Evolutionary conservation across 2,329 filamentous ascomycete species (phyloP), one percentile per base, ranked within the genome.

Genomic region (Paraphaeosphaeria sporulosa): DNA sequence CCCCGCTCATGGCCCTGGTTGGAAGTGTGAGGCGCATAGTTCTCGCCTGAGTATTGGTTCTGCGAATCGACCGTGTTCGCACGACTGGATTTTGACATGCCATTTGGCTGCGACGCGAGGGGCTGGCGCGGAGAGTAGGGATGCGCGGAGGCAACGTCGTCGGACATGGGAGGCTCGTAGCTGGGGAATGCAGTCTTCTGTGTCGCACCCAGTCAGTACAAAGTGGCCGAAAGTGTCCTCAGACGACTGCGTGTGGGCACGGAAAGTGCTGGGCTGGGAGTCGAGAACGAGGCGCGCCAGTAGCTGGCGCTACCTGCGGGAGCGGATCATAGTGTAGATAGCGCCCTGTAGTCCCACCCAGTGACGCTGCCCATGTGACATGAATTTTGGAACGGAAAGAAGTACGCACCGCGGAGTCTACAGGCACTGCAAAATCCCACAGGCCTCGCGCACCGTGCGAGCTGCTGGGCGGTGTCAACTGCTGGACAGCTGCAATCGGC

Each of bases 401-500:
- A 19, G 53, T 66, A 77, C 77, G 64, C 64, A 79, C 77, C 70
- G 70, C 62, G 52, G 73, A 63, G 60, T 73, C 69, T 49, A 79
- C 54, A 58, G 77, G 76, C 50, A 79, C 77, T 44, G 77, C 76
- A 63, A 74, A 75, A 51, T 79, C 76, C 76, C 77, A 79, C 52
- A 70, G 68, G 59, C 68, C 72, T 58, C 72, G 63, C 48, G 65
- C 74, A 61, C 76, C 76, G 72, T 80, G 76, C 13, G 76, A 74
- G 62, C 76, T 79, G 63, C 71, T 77, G 36, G 78, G 78, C 52
- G 78, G 77, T 13, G 76, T 79, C 59, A 78, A 69, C 62, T 77
- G 76, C 60, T 73, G 71, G 51, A 69, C 61, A 42, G 68, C 62
- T 54, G 67, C 65, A 63, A 65, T 63, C n/a, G 68, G 64, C 59